Percentiles rank a stretch among this genome's conserved stretches.
These are phyloP conservation scores for Trichophyton verrucosum DNA, from an alignment of 2,329 filamentous ascomycete genomes.

Conservation along the genomic window DNA sequence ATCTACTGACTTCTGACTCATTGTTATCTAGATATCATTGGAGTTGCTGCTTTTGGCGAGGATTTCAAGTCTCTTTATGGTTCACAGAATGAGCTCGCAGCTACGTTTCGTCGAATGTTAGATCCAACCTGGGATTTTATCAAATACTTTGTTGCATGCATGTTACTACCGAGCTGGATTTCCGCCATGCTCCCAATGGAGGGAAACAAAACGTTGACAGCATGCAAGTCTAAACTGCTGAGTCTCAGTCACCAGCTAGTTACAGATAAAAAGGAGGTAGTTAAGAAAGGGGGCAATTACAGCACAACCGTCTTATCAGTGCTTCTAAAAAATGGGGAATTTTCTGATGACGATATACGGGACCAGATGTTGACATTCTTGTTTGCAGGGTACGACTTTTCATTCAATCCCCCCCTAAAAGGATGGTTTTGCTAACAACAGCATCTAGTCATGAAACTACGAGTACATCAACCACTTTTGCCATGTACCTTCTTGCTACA, in stretches of 20 bases:
- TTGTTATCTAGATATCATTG: conserved; percentile 39
- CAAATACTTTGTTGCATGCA: conserved; percentile 32
- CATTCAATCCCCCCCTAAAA: not conserved
- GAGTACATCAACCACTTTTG: conserved; percentile 42
- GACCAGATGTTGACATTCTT: conserved; percentile 34
- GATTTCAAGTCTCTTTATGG: conserved; percentile 44
- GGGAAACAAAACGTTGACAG: conserved; percentile 21
- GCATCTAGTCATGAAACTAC: conserved; percentile 42
- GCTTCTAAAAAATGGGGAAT: conserved; percentile 28
- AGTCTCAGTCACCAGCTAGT: conserved; percentile 26
- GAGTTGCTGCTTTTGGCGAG: conserved; percentile 43
- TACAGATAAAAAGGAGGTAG: conserved; percentile 21
- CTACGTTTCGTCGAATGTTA: conserved; percentile 42
- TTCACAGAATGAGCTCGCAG: conserved; percentile 40
- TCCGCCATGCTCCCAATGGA: conserved; percentile 34
- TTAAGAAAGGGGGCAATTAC: conserved; percentile 3
- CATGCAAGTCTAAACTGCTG: conserved; percentile 23
- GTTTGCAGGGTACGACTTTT: conserved; percentile 25
- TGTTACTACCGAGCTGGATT: conserved; percentile 41
- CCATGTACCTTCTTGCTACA: conserved; percentile 40
- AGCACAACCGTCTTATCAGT: conserved; percentile 23
- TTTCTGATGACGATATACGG: conserved; percentile 29
- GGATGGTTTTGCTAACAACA: conserved; percentile 15
- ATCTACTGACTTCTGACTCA: conserved; percentile 34
- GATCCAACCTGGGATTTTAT: conserved; percentile 34